Evolutionary conservation across 805 yeast species (phyloP).

Genomic region (Ogataea methanolica): DNA sequence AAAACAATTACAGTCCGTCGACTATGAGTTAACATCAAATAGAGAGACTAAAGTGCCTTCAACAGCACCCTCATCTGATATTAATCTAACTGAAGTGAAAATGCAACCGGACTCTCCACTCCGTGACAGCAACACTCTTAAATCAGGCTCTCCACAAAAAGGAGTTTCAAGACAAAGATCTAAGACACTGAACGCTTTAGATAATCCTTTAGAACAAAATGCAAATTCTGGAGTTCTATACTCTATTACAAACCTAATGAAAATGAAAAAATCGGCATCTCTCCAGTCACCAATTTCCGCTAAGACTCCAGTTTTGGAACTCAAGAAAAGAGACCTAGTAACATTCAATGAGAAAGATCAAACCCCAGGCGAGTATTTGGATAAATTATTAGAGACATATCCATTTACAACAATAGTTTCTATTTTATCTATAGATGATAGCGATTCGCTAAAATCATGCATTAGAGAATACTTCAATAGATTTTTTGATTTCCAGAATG

Average conservation of each 20-base stretch:
- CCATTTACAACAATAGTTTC: conserved; percentile 24
- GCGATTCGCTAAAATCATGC: conserved; percentile 20
- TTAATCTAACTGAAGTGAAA: background rate
- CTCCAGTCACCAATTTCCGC: conserved; percentile 3
- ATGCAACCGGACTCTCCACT: background rate
- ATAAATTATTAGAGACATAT: conserved; percentile 23
- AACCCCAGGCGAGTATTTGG: conserved; percentile 29
- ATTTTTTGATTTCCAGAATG: conserved; percentile 44
- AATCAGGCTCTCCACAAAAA: background rate
- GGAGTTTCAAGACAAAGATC: conserved; percentile 27
- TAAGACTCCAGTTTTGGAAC: conserved; percentile 5
- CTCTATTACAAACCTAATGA: conserved; percentile 28
- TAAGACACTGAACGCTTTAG: conserved; percentile 28
- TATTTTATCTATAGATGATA: conserved; percentile 28
- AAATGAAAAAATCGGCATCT: conserved; percentile 12
- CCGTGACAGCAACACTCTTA: background rate
- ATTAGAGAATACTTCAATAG: conserved; percentile 24
- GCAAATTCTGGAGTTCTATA: conserved; percentile 22
- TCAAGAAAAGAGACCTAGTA: conserved; percentile 4
- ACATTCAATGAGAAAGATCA: conserved; percentile 19
- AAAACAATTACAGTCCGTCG: too few species aligned
- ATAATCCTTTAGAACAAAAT: conserved; percentile 10
- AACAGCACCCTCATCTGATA: background rate
- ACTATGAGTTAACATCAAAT: too few species aligned
- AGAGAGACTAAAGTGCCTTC: background rate